phyloP scores from a whole-genome alignment of 192 early-diverging fungal genomes.

The Gaertneriomyces sp. region DNA sequence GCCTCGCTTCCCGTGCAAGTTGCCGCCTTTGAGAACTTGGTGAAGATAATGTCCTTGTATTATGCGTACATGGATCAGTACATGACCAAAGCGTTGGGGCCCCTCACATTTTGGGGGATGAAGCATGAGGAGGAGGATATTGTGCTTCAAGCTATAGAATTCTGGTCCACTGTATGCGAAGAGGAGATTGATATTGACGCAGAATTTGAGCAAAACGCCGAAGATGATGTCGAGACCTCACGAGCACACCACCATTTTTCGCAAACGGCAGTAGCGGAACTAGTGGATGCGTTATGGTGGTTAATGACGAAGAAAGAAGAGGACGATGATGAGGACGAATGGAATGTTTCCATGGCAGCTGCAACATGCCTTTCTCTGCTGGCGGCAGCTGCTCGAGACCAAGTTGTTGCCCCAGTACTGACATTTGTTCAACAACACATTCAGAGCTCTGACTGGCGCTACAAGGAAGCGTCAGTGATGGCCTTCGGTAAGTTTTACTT shows the following conservation, averaged over 20 bases:
- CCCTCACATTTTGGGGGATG: conserved; percentile 89
- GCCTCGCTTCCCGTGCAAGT: conserved; percentile 71
- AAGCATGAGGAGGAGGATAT: conserved; percentile 82
- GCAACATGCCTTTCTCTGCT: conserved; percentile 89
- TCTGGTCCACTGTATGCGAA: conserved; percentile 99
- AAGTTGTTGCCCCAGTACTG: conserved; percentile 78
- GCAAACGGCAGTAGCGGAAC: conserved; percentile 67
- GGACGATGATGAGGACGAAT: conserved; percentile 98
- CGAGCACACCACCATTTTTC: conserved; percentile 68
- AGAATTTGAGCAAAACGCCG: conserved; percentile 55
- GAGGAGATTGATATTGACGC: conserved; percentile 77
- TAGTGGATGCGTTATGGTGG: conserved; percentile 79
- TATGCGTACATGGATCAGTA: conserved; percentile 96
- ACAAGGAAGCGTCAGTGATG: conserved; percentile 95
- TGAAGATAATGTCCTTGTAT: conserved; percentile 94
- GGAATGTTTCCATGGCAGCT: conserved; percentile 97
- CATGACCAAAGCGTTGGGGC: conserved; percentile 92
- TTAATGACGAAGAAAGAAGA: conserved; percentile 96
- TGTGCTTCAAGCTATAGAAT: conserved; percentile 96
- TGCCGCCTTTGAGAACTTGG: conserved; percentile 91
- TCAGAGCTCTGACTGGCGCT: conserved; percentile 82
- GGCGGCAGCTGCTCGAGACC: conserved; percentile 76
- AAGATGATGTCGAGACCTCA: conserved; percentile 5
- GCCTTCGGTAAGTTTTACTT: conserved; percentile 67
- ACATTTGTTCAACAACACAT: conserved; percentile 89